phyloP scores from a whole-genome alignment of 2,329 filamentous ascomycete genomes.

The Immersiporthe knoxdaviesiana region DNA sequence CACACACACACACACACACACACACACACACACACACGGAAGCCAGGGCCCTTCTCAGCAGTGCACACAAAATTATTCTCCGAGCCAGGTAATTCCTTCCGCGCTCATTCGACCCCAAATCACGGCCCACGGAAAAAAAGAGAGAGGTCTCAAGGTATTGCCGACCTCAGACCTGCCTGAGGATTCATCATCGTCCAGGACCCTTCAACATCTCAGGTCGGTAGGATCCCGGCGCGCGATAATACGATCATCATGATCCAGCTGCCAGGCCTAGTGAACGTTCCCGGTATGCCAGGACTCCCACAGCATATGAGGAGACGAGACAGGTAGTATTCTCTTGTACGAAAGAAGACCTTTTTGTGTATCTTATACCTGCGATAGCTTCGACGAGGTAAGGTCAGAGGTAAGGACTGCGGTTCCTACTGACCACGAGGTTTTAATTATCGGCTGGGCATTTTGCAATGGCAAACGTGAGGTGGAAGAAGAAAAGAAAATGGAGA shows the following conservation, averaged over 20 bases:
- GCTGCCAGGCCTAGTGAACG: neutral
- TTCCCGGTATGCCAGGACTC: neutral
- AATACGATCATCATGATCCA: neutral
- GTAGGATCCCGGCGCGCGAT: slow-evolving; percentile 10
- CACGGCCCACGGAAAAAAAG: neutral
- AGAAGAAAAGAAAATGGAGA: neutral
- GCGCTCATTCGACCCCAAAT: no score
- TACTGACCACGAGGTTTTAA: slow-evolving; percentile 33
- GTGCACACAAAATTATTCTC: neutral
- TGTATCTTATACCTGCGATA: slow-evolving; percentile 24
- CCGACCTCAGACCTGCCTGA: neutral
- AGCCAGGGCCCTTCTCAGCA: slow-evolving; percentile 9
- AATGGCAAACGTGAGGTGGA: neutral
- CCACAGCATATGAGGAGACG: slow-evolving; percentile 18
- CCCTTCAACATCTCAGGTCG: neutral
- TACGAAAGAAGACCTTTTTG: slow-evolving; percentile 11
- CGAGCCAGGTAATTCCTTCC: slow-evolving; percentile 15
- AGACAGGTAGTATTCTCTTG: slow-evolving; percentile 30
- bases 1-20: no score
- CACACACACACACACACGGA: no score
- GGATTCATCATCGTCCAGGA: neutral
- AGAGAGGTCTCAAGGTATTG: slow-evolving; percentile 9
- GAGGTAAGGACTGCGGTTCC: slow-evolving; percentile 37
- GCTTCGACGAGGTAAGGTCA: slow-evolving; percentile 37
- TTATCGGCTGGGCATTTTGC: slow-evolving; percentile 15